A percentile compares a stretch with the other conserved stretches of the same genome.
Evolutionary conservation across 345 rosid species (phyloP).

Genomic region (Brassica cretica): DNA sequence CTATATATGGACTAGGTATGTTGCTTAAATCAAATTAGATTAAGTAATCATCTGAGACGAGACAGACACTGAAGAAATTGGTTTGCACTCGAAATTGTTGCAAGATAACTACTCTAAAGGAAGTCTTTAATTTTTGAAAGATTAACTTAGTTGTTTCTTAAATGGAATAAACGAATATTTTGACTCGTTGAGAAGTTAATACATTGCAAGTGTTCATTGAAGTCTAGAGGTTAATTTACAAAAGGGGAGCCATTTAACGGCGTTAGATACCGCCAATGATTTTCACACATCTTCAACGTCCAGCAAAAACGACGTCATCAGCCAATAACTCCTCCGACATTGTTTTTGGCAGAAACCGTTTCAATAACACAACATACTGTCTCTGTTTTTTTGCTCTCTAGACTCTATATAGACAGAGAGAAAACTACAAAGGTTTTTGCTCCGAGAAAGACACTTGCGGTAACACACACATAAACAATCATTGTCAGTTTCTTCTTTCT

Average conservation of each 20-base stretch:
- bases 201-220: not conserved
- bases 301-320: constrained; percentile 28
- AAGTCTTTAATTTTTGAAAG: not conserved
- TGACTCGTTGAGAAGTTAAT: not conserved
- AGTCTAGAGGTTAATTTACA: not conserved
- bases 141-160: not conserved
- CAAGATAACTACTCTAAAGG: not conserved
- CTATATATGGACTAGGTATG: constrained; percentile 23
- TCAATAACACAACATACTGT: constrained; percentile 23
- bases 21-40: not conserved
- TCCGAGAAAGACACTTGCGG: constrained; percentile 20
- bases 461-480: constrained; percentile 7
- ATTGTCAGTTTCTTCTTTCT: constrained; percentile 19
- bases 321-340: constrained; percentile 30
- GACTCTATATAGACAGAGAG: constrained; percentile 4
- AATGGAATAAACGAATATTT: not conserved
- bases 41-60: not conserved
- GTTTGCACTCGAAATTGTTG: not conserved
- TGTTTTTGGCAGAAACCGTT: constrained; percentile 20
- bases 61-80: not conserved
- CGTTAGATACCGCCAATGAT: constrained; percentile 21
- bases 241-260: constrained; percentile 12
- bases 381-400: constrained; percentile 1
- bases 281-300: constrained; percentile 3
- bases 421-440: not conserved